Evolutionary conservation across 495 filamentous ascomycete species (phyloP).

Genomic region (Penicillium pancosmium): DNA sequence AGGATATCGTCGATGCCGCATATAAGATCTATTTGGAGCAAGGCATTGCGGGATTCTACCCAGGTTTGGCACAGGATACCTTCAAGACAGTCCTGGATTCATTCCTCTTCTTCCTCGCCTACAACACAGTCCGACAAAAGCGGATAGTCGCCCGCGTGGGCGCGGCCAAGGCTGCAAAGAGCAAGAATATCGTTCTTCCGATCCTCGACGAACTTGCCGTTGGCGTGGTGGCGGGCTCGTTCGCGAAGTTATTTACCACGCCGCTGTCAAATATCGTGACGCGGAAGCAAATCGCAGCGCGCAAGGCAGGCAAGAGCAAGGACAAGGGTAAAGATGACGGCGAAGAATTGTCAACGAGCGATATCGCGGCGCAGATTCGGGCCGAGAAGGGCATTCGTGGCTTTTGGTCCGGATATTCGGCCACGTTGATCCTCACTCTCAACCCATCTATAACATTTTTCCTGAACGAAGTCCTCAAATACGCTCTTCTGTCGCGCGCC

Average conservation of each 20-base stretch:
- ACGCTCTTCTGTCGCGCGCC: slow-evolving; percentile 52
- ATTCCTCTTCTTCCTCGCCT: slow-evolving; percentile 85
- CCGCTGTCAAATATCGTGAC: slow-evolving; percentile 85
- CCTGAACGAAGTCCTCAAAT: slow-evolving; percentile 71
- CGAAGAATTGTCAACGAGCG: slow-evolving; percentile 37
- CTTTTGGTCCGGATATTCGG: slow-evolving; percentile 92
- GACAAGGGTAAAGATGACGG: not conserved
- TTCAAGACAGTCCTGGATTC: slow-evolving; percentile 73
- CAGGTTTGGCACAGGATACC: slow-evolving; percentile 71
- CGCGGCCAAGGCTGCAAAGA: slow-evolving; percentile 33
- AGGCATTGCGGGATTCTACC: slow-evolving; percentile 74
- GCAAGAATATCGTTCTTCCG: slow-evolving; percentile 55
- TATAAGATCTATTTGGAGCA: slow-evolving; percentile 70
- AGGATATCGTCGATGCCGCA: slow-evolving; percentile 66
- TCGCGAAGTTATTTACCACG: slow-evolving; percentile 77
- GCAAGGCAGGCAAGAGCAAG: slow-evolving; percentile 14
- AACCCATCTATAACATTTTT: slow-evolving; percentile 90
- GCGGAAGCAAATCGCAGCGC: slow-evolving; percentile 70
- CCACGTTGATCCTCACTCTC: slow-evolving; percentile 75
- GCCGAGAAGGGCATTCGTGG: slow-evolving; percentile 73
- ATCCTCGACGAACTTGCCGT: slow-evolving; percentile 74
- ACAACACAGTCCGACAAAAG: slow-evolving; percentile 67
- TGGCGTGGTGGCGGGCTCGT: slow-evolving; percentile 76
- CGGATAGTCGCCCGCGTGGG: slow-evolving; percentile 53
- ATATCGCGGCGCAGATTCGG: slow-evolving; percentile 66